Evolutionary conservation across 805 yeast species (phyloP), one percentile per base, ranked within the genome.

Genomic region (Vanderwaltozyma polyspora): DNA sequence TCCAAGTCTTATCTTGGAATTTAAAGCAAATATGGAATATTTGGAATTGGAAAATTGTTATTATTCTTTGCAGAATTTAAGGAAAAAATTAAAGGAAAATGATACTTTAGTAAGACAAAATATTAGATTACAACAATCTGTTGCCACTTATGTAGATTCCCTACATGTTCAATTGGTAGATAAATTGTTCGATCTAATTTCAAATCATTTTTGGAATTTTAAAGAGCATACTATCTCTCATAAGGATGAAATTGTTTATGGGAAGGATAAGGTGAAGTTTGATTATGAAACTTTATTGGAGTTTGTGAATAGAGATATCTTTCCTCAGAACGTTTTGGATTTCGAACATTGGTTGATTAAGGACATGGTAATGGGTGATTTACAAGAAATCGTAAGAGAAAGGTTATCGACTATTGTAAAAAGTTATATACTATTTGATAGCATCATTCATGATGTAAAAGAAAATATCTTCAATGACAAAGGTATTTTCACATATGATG

Each of bases 31-130:
- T 38, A 42, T 48, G 15, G 49, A 49, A 19, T 32, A 43, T 24
- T 24, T 42, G 14, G 60, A 55, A 34, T 40, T 54, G n/a, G 59
- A 54, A 31, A 54, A 52, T 38, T 54, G 59, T 33, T 56, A 50
- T 33, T 48, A 51, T 36, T 52, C 60, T 3, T 35, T 56, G 24
- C 41, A 48, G 25, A 42, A 45, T 8, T 28, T 56, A 28, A 46
- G 48, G 14, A 50, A 42, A 28, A 53, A 47, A 33, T 29, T 54
- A 8, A 37, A 40, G 18, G 43, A 42, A 16, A 41, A 40, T 28
- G 34, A 41, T 11, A 19, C 38, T 2, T 28, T 43, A 6, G 28
- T 44, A 11, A 44, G 41, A 29, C 51, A 49, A 33, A 44, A 49
- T 19, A 41, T 48, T 31, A 50, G 42, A 19, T 52, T 55, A 32